Evolutionary conservation across 371 early-diverging fungal species (phyloP), one percentile per base, ranked within the genome.

Genomic region (Nematocida ausubeli): DNA sequence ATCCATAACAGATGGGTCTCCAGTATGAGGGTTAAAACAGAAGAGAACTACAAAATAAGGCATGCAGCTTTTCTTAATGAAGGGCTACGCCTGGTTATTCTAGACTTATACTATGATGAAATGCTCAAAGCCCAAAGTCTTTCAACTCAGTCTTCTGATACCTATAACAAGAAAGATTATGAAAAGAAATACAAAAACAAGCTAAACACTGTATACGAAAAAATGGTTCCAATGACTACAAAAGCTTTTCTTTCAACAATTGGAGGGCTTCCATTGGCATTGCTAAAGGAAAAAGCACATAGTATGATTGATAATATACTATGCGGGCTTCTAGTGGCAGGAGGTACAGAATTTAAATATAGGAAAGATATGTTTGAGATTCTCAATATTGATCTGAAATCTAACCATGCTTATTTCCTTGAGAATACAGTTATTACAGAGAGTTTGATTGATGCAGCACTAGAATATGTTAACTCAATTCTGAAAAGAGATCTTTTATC

Each of bases 11-110:
- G 9, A 12, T 54, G 54, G 54, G 54, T 54, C 7, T 9, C 24
- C 9, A 54, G 54, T 28, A 54, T 24, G 2, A 3, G 12, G n/a
- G 7, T 54, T 9, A 54, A 54, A 24, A 54, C 54, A 9, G 24
- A 54, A n/a, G 54, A 54, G 24, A 54, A 54, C 24, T n/a, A 54
- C 12, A 54, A 54, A 54, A 4, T 54, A 54, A 54, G 54, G 24
- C n/a, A 54, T 24, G 54, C 54, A 0, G n/a, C 54, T 24, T 54
- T 54, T 24, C 9, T 54, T 1, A 54, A 24, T 24, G 47, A 44
- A 44, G 47, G 47, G 3, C 47, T 44, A 14, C 47, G 47, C 19
- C 47, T 44, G 3, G 24, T 2, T n/a, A 9, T 24, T n/a, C 7
- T 12, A 54, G 24, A 24, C 28, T 9, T 54, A 54, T 54, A 24